Evolutionary conservation across 2,329 filamentous ascomycete species (phyloP), one percentile per base, ranked within the genome.

Genomic region (Trichoderma aggressivum): DNA sequence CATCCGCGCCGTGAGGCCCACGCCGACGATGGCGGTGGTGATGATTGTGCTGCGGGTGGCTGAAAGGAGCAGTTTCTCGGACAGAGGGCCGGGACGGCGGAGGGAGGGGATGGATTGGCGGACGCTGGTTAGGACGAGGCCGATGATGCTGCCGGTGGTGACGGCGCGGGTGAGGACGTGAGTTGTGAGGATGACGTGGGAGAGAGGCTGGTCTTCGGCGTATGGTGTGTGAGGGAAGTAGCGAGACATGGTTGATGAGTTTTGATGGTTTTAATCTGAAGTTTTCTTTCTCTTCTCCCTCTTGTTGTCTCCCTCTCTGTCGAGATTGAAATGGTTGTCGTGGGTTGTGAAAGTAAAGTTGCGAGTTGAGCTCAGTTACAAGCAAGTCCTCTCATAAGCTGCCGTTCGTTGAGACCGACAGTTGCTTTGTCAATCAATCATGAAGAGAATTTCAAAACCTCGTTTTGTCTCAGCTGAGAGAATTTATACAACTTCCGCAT

Each of bases 131-230:
- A 82, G 75, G 58, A 82, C 76, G 8, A 82, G 77, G 59, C 84
- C 84, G 75, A 89, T 71, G 63, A 88, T 78, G 55, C 87, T 79
- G 72, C 87, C 89, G 14, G 83, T 78, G 70, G 87, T 86, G 72
- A 89, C 79, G 72, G 82, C 85, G 50, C 89, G 86, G 60, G 85
- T 86, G 60, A 89, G 81, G 74, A 90, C 86, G 79, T 92, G 89
- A 0, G 84, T 82, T 70, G 84, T 84, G 72, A 92, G 87, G 75
- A 91, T 88, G 5, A 84, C 82, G 72, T 81, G 81, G 8, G 84
- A 76, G 72, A 85, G 80, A 36, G 85, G 85, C 74, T 92, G 90
- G 77, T 91, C 89, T 80, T 92, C 89, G 34, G 88, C 88, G 78
- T 89, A 89, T 64, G 82, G 73, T 5, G 87, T 71, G 75, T 88